Conservation (phyloP, 306 rosid species). For the Dryas drummondii region DNA sequence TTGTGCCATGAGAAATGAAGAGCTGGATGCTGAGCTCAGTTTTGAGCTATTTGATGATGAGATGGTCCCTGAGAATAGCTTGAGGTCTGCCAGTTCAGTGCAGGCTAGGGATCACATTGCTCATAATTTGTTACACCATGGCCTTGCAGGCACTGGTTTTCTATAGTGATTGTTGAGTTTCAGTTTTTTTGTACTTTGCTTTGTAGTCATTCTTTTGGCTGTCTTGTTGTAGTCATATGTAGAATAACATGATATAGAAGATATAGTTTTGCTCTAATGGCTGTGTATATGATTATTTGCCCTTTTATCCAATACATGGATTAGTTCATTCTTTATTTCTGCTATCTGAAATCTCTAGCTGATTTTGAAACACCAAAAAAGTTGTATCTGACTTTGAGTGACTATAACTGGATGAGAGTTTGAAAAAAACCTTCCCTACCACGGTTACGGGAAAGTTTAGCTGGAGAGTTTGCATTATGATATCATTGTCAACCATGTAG, state of each 20-base stretch:
- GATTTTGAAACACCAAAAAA: neutral
- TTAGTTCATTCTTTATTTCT: constrained; percentile 8
- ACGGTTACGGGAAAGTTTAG: too few relatives aligned
- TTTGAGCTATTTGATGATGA: constrained; percentile 68
- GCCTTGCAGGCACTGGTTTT: constrained; percentile 54
- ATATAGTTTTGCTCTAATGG: constrained; percentile 1
- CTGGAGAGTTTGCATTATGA: neutral
- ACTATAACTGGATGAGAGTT: neutral
- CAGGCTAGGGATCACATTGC: constrained; percentile 76
- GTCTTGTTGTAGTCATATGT: constrained; percentile 25
- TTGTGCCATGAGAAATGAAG: constrained; percentile 67
- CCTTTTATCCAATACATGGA: neutral
- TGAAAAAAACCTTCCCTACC: neutral
- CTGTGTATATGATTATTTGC: neutral
- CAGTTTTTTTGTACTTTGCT: neutral
- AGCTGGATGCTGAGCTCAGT: constrained; percentile 34
- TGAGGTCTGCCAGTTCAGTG: constrained; percentile 35
- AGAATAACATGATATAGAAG: constrained; percentile 19
- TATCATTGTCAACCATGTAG: neutral
- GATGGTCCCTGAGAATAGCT: constrained; percentile 48
- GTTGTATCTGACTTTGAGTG: neutral
- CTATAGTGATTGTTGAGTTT: constrained; percentile 7
- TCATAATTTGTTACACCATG: constrained; percentile 70
- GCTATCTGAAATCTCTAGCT: neutral
- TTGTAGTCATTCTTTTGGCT: constrained; percentile 38